Base-by-base conservation (phyloP, 306 rosid species). In the Calophaca sinica region DNA sequence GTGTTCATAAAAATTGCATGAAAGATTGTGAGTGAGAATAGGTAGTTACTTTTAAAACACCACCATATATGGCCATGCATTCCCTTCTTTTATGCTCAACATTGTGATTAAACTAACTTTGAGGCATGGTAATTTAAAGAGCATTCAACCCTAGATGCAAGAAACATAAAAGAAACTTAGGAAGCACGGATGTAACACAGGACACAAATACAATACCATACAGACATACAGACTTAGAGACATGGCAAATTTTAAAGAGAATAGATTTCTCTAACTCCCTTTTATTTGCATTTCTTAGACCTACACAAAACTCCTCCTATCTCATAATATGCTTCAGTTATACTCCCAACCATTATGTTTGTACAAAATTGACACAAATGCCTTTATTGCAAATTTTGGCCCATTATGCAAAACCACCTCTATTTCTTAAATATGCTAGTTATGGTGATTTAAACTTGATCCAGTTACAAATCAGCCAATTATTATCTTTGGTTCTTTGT, bases 361-460 rank as follows among this genome's bases (percentile, higher is more conserved):
- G n/a, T n/a, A n/a, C n/a, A n/a, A n/a, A n/a, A n/a, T n/a, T n/a
- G n/a, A n/a, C n/a, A n/a, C n/a, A n/a, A n/a, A n/a, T n/a, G n/a
- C n/a, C n/a, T n/a, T n/a, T n/a, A n/a, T n/a, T n/a, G n/a, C n/a
- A n/a, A n/a, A n/a, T n/a, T n/a, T n/a, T n/a, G n/a, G n/a, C n/a
- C n/a, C n/a, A n/a, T n/a, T n/a, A n/a, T n/a, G n/a, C n/a, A n/a
- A n/a, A n/a, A n/a, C n/a, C n/a, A n/a, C n/a, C n/a, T 41, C 2
- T 41, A 41, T 41, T 7, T 41, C 1, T 41, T 41, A 32, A 38
- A 36, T 7, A 53, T 13, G 33, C 28, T 26, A 52, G 26, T 52
- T 53, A 42, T 45, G 59, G 36, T 10, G 14, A 31, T 65, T 53
- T 65, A 54, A 66, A 44, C 68, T 57, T 42, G 59, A 60, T 57